A percentile compares a stretch with the other conserved stretches of the same genome.
phyloP scores from a whole-genome alignment of 495 filamentous ascomycete species.

The Neurospora sp. region DNA sequence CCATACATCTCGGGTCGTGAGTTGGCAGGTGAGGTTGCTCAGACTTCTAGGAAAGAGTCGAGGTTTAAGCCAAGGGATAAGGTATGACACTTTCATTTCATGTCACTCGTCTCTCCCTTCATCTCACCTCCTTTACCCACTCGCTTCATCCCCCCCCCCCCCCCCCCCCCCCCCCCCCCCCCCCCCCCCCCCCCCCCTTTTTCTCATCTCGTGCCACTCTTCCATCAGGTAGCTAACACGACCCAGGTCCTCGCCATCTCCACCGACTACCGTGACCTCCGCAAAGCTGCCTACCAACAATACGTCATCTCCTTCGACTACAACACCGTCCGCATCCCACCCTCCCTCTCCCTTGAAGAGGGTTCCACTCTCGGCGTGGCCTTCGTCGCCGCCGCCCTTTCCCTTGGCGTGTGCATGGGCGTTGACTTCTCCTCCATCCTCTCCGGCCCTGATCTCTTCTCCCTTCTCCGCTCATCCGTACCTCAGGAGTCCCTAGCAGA shows the following conservation, averaged over 20 bases:
- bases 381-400: constrained; percentile 49
- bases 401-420: constrained; percentile 51
- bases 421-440: constrained; percentile 40
- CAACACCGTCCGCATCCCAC: constrained; percentile 52
- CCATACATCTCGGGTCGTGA: constrained; percentile 62
- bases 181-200: no score
- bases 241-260: constrained; percentile 46
- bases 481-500: constrained; percentile 31
- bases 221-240: no score
- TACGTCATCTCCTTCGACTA: constrained; percentile 53
- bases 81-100: constrained; percentile 18
- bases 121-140: neutral
- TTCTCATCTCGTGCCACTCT: no score
- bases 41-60: constrained; percentile 30
- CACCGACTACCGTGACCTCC: constrained; percentile 61
- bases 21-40: constrained; percentile 47
- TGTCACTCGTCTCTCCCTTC: neutral
- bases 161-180: no score
- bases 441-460: constrained; percentile 44
- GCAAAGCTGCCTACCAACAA: constrained; percentile 61
- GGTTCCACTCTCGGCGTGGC: constrained; percentile 55
- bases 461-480: constrained; percentile 27
- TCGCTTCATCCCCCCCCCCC: no score
- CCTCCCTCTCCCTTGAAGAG: constrained; percentile 33
- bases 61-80: constrained; percentile 45